Evolutionary conservation across 2,329 filamentous ascomycete genomes (phyloP), one percentile per base, ranked within the genome.

Genomic region (Cladosporium sp.): DNA sequence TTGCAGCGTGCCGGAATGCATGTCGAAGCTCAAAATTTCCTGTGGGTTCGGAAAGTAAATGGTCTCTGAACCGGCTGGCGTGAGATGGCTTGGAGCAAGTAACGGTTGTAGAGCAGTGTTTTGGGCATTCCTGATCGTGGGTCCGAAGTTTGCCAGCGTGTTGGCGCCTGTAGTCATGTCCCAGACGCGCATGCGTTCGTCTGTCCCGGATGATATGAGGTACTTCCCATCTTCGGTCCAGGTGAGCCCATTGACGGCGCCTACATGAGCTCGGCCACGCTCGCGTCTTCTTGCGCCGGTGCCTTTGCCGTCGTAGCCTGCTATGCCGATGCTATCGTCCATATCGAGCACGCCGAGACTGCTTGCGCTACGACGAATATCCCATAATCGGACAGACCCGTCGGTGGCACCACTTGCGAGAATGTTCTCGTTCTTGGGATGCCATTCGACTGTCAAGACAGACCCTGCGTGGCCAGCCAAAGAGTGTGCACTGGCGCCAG

Each of bases 131-230:
- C 86, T 87, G 39, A 97, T 80, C 25, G 86, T 80, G 0, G 92
- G 89, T 0, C 91, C 91, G 68, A 97, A 97, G 70, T 88, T 92
- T 0, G 89, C 89, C 5, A 97, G 83, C 0, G 90, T 95, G 71
- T 97, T 97, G 17, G 88, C 88, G 2, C 91, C 91, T 0, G 84
- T 90, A 0, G 80, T 80, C 1, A 89, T 84, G 69, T 96, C 83
- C 93, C 93, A 97, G 1, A 97, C 89, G 4, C 92, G 83, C 61
- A 97, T 87, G 8, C 88, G 84, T 49, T 89, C 81, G 70, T 97
- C 94, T 58, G 95, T 88, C 0, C 91, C 92, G 1, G 89, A 83
- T 0, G 89, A 91, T 12, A 97, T 79, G 17, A 97, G 79, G 68
- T 88, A 86, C 13, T 77, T 78, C 0, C 91, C 91, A 68, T 91